Conservation (phyloP, 2,329 filamentous ascomycete genomes). For the Arthrobotrys sphaeroides region DNA sequence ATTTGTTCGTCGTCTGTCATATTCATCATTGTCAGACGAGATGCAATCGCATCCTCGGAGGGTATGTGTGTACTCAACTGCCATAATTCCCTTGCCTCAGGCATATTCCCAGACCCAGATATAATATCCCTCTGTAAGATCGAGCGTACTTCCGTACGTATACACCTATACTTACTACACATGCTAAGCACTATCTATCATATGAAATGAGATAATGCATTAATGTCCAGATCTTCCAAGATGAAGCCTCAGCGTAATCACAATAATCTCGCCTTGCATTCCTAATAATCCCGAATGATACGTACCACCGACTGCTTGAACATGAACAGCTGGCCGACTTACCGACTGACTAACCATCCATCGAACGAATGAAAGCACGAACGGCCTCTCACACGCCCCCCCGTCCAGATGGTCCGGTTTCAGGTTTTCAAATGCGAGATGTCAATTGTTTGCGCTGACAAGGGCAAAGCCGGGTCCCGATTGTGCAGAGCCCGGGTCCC, state of each 20-base stretch:
- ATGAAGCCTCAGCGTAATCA: background rate
- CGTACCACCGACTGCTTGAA: background rate
- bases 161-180: background rate
- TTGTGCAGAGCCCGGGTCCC: constrained; percentile 23
- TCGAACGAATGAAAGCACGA: no score
- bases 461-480: constrained; percentile 27
- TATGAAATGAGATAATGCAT: background rate
- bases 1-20: background rate
- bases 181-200: background rate
- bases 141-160: background rate
- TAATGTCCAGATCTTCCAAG: background rate
- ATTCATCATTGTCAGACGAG: background rate
- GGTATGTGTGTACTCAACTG: no score
- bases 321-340: no score
- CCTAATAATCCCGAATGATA: constrained; percentile 4
- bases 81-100: no score
- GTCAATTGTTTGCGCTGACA: constrained; percentile 15
- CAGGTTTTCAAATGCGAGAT: constrained; percentile 3
- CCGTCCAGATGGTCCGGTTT: constrained; percentile 30
- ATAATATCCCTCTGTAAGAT: no score
- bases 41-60: no score
- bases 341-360: no score
- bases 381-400: no score
- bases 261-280: background rate
- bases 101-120: no score